Evolutionary conservation across 2,329 filamentous ascomycete species (phyloP).

Genomic region (Amesomyces nigricolor): DNA sequence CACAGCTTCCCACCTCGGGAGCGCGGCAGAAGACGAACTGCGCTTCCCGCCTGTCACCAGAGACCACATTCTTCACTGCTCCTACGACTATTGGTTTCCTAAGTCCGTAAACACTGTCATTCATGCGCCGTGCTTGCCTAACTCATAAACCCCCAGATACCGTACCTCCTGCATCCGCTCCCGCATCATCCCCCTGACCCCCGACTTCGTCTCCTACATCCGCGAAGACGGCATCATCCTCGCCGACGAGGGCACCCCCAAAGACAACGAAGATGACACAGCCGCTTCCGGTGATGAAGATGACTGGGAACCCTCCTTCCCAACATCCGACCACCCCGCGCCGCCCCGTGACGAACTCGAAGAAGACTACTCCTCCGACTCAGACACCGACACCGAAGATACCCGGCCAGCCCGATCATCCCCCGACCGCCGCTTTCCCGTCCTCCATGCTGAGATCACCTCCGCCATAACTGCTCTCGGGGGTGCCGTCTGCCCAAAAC

Average conservation of each 20-base stretch:
- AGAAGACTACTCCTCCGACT: conserved; percentile 39
- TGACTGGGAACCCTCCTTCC: conserved; percentile 43
- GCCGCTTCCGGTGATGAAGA: conserved; percentile 44
- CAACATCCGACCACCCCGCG: conserved; percentile 28
- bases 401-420: conserved; percentile 31
- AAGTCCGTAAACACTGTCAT: conserved; percentile 42
- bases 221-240: conserved; percentile 89
- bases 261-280: conserved; percentile 41
- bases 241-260: conserved; percentile 51
- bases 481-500: conserved; percentile 81
- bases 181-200: conserved; percentile 70
- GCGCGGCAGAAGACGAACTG: conserved; percentile 33
- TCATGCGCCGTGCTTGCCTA: background rate
- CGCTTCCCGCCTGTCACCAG: conserved; percentile 79
- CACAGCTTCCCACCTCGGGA: conserved; percentile 20
- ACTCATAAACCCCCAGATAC: conserved; percentile 48
- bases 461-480: conserved; percentile 73
- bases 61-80: conserved; percentile 88
- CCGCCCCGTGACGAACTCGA: conserved; percentile 34
- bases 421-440: conserved; percentile 57
- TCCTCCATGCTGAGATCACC: conserved; percentile 72
- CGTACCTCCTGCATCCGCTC: conserved; percentile 78
- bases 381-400: conserved; percentile 48
- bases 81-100: conserved; percentile 87
- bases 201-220: conserved; percentile 77